A percentile compares a stretch with the other conserved stretches of the same genome.
phyloP scores from a whole-genome alignment of 2,329 filamentous ascomycete species.

The Pestalotiopsis sp. region DNA sequence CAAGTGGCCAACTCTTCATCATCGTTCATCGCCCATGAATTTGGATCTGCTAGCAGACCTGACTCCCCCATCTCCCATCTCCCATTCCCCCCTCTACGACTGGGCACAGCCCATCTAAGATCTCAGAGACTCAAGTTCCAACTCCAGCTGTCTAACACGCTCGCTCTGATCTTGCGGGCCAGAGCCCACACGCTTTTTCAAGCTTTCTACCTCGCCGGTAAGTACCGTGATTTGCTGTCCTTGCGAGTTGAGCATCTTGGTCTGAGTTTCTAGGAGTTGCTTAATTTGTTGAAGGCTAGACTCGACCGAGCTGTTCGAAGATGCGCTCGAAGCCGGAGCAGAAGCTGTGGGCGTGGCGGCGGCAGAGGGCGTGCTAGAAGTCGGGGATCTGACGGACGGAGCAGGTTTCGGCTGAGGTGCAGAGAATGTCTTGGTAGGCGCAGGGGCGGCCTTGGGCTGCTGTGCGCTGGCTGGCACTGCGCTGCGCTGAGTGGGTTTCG shows the following conservation, averaged over 20 bases:
- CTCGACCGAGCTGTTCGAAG: conserved; percentile 53
- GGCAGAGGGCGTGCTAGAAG: conserved; percentile 32
- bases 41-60: neutral
- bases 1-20: neutral
- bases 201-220: conserved; percentile 73
- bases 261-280: conserved; percentile 75
- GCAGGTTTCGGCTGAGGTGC: conserved; percentile 46
- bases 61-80: neutral
- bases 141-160: conserved; percentile 67
- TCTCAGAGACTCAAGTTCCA: conserved; percentile 66
- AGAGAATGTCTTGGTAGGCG: conserved; percentile 36
- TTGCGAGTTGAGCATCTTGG: conserved; percentile 75
- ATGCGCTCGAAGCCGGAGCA: conserved; percentile 37
- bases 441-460: conserved; percentile 20
- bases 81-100: neutral
- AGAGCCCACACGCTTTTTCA: conserved; percentile 77
- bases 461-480: conserved; percentile 32
- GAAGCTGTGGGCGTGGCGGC: conserved; percentile 32
- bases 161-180: conserved; percentile 66
- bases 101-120: conserved; percentile 42
- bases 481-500: conserved; percentile 71
- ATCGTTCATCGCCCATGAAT: neutral
- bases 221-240: conserved; percentile 73
- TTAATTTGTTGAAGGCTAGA: conserved; percentile 77
- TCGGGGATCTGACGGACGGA: conserved; percentile 45